Percentiles rank a stretch among this genome's conserved stretches.
phyloP scores from a whole-genome alignment of 768 basidiomycete species.

The Auriscalpium vulgare region DNA sequence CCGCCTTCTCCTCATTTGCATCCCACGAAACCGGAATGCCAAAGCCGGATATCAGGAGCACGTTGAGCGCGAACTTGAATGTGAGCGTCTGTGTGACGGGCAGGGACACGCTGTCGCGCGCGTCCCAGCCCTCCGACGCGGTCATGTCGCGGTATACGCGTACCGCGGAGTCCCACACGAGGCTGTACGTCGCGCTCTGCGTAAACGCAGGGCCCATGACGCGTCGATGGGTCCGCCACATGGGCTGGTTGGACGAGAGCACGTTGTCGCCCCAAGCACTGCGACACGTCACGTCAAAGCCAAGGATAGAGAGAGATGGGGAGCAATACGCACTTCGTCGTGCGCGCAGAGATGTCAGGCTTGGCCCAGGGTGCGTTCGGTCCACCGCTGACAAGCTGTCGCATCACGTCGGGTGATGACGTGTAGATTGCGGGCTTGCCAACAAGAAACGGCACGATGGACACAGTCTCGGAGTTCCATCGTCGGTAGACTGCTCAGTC shows the following conservation, averaged over 20 bases:
- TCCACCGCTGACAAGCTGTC: not conserved
- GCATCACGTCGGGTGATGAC: conserved; percentile 9
- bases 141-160: not conserved
- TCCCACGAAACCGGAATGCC: not conserved
- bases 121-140: not conserved
- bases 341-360: not conserved
- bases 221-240: not conserved
- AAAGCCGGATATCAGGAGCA: not conserved
- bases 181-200: not conserved
- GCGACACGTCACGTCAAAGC: not conserved
- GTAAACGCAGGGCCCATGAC: not conserved
- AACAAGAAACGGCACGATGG: conserved; percentile 31
- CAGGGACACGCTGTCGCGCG: not conserved
- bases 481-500: conserved; percentile 24
- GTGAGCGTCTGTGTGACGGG: not conserved
- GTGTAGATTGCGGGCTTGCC: conserved; percentile 33
- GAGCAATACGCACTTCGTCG: not conserved
- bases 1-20: not conserved
- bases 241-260: not conserved
- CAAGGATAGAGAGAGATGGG: not conserved
- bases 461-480: conserved; percentile 31
- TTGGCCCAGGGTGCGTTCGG: not conserved
- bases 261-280: not conserved
- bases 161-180: not conserved
- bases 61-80: not conserved